Conservation (phyloP, 2,329 filamentous ascomycete genomes). For the Teratosphaeria pseudoeucalypti region DNA sequence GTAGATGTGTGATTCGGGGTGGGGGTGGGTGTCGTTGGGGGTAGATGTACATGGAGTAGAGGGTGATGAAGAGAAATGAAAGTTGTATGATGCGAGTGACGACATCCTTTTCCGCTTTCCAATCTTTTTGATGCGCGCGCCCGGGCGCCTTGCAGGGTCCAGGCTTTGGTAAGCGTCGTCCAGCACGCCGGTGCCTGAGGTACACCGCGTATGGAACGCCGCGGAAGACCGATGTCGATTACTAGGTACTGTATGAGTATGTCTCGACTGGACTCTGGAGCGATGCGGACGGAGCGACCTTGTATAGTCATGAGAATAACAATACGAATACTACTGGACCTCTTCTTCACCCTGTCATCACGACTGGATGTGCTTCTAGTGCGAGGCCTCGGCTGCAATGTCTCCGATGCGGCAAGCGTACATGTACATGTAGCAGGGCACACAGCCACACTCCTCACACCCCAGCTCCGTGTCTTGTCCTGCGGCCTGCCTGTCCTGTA, state of each 20-base stretch:
- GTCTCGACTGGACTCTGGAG: no score
- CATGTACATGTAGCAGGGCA: not conserved
- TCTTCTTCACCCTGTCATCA: no score
- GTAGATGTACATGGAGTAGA: not conserved
- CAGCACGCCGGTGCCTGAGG: not conserved
- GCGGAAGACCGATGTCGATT: not conserved
- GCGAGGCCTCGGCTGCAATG: not conserved
- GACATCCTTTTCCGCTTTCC: not conserved
- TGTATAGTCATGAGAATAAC: not conserved
- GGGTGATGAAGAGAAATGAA: not conserved
- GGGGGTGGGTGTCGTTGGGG: not conserved
- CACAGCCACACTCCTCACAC: no score
- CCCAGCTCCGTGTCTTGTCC: no score
- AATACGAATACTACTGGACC: no score
- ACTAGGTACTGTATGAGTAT: not conserved
- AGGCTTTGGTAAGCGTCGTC: not conserved
- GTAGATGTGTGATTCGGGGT: not conserved
- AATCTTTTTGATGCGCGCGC: not conserved
- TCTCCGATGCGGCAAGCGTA: not conserved
- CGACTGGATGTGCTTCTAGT: not conserved
- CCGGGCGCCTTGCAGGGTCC: not conserved
- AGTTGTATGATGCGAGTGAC: not conserved
- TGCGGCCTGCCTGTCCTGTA: no score
- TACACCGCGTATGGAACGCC: not conserved
- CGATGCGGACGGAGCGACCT: not conserved